Evolutionary conservation across 805 yeast species (phyloP), one percentile per base, ranked within the genome.

Genomic region (Wickerhamomyces chaumierensis): DNA sequence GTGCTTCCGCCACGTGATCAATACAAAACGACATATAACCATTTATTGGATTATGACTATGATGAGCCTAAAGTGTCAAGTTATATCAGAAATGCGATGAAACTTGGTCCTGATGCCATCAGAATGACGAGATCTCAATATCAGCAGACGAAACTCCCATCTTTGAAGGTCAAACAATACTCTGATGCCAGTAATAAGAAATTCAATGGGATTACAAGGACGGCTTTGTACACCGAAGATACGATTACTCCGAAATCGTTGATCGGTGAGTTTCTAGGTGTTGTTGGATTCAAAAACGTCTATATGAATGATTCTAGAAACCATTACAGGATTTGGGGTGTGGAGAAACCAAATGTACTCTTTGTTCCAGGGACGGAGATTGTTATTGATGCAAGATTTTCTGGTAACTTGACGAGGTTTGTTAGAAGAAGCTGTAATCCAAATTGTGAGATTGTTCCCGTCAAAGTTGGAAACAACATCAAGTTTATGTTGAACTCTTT

Each of bases 401-500:
- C 75, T 4, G 97, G 96, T 0, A 83, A 85, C 48, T 67, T 70
- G 27, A 65, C 87, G 1, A 60, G 95, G 37, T 90, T 83, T 53
- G 63, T 84, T 23, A 66, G 96, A 42, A 74, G 81, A 42, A 65
- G 87, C 9, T 84, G 96, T 51, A 58, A 70, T 11, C 86, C 95
- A 6, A 87, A 86, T 57, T 79, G 87, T 51, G 73, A 67, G 42
- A 60, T 90, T 21, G 66, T 66, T 34, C 67, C 82, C 3, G 57
- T 72, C 1, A 51, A 61, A 13, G 45, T 62, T 15, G 48, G 52
- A 9, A 48, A 52, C 17, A 60, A 62, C 1, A 65, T 82, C 9
- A 70, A 68, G 39, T 77, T 83, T 51, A 63, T 74, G 8, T 65
- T 84, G 9, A 63, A 63, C 21, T 73, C 95, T 0, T 57, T 68